Conservation (phyloP, 306 rosid genomes). For the Vicia sativa region DNA sequence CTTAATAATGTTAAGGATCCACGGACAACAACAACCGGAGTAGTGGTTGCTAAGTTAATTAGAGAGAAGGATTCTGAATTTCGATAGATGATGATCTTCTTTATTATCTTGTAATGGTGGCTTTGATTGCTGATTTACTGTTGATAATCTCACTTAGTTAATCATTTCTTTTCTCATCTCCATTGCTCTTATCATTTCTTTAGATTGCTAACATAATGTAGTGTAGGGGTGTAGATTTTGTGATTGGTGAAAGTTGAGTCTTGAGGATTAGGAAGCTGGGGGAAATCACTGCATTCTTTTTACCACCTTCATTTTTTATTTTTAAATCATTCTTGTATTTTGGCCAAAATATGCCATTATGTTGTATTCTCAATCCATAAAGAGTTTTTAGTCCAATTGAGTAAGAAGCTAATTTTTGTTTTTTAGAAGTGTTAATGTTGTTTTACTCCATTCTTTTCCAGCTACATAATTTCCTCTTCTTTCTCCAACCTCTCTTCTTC, state of each 20-base stretch:
- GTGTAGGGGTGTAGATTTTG: constrained; percentile 44
- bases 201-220: constrained; percentile 45
- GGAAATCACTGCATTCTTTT: constrained; percentile 22
- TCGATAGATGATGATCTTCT: constrained; percentile 44
- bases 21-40: constrained; percentile 30
- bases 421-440: constrained; percentile 11
- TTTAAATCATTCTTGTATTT: constrained; percentile 46
- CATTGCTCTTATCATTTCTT: constrained; percentile 47
- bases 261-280: constrained; percentile 51
- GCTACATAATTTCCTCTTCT: constrained; percentile 17
- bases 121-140: constrained; percentile 55
- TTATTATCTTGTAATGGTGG: constrained; percentile 57
- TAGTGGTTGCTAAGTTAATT: constrained; percentile 49
- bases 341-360: constrained; percentile 49
- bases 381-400: background rate
- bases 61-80: constrained; percentile 50
- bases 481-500: background rate
- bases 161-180: constrained; percentile 45
- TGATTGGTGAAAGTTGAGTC: constrained; percentile 38
- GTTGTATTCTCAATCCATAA: constrained; percentile 25
- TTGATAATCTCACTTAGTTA: constrained; percentile 36
- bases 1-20: constrained; percentile 29
- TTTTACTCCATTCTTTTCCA: constrained; percentile 27
- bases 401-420: constrained; percentile 29
- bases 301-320: constrained; percentile 33